Conservation (phyloP, 805 yeast genomes). For the Kazachstania martiniae region DNA sequence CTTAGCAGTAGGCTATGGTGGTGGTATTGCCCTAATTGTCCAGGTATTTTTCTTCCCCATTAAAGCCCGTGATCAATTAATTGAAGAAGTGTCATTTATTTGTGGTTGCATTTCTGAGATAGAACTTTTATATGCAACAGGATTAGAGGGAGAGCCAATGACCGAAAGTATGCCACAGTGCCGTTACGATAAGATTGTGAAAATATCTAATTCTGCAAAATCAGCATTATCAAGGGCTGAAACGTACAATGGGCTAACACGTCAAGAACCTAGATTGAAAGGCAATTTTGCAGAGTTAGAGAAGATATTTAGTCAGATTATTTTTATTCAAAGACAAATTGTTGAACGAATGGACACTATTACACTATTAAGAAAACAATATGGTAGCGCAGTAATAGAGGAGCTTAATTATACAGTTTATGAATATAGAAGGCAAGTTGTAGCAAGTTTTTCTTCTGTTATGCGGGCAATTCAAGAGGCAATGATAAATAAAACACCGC, state of each 20-base stretch:
- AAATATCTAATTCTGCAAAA: constrained; percentile 30
- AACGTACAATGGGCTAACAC: constrained; percentile 31
- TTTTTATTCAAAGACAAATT: constrained; percentile 36
- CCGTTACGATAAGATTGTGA: constrained; percentile 25
- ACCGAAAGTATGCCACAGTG: constrained; percentile 21
- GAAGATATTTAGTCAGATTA: constrained; percentile 33
- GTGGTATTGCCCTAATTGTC: constrained; percentile 35
- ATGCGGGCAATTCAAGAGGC: constrained; percentile 37
- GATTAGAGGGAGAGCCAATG: constrained; percentile 30
- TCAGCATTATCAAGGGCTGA: constrained; percentile 32
- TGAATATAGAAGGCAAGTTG: constrained; percentile 36
- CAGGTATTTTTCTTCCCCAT: constrained; percentile 38
- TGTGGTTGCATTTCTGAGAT: constrained; percentile 32
- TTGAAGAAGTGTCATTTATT: constrained; percentile 32
- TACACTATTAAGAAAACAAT: constrained; percentile 31
- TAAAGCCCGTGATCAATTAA: constrained; percentile 36
- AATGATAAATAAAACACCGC: constrained; percentile 33
- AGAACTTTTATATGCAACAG: constrained; percentile 31
- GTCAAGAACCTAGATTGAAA: constrained; percentile 39
- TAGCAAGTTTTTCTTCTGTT: constrained; percentile 31
- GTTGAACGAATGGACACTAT: constrained; percentile 38
- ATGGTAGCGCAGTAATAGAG: constrained; percentile 38
- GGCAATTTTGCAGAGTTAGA: constrained; percentile 34
- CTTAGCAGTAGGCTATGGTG: constrained; percentile 41
- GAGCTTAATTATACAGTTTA: constrained; percentile 32